Evolutionary conservation across 75 land plant species (phyloP), one percentile per base, ranked within the genome.

Genomic region (Gnetum montanum): DNA sequence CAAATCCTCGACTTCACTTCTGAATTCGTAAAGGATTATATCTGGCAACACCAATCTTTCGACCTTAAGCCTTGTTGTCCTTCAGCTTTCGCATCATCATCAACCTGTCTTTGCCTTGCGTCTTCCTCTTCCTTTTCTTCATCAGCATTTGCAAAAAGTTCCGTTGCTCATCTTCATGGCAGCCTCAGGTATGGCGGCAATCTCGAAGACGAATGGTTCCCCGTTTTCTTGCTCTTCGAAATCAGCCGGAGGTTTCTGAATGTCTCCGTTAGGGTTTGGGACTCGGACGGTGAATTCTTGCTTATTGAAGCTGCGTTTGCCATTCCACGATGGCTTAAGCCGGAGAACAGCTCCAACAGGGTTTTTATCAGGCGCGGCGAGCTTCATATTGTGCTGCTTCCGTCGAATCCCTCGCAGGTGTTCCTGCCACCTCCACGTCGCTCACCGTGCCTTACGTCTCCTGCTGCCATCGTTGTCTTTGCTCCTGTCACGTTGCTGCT

Each of bases 161-260:
- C 28, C 6, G 31, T 66, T 6, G 73, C 81, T 23, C 90, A 82
- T 66, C 77, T 95, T 41, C 72, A 65, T 43, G 99, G 99, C 40
- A 76, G 54, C 46, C 55, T 73, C 36, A 72, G 67, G 13, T 90
- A 62, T 55, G 99, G 96, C 22, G 96, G 90, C 66, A 82, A 86
- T 43, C 62, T 95, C 23, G 91, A 88, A 25, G 99, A 95, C 63
- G 99, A 95, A 60, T 95, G 99, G 99, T 90, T 95, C 64, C 70
- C 84, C 20, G 99, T 90, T 43, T 83, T 60, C 41, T 66, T 95
- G 27, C 63, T 90, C 34, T 76, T 68, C 66, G 59, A 66, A 15
- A 62, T 78, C 34, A 72, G 88, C 23, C 51, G 57, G 19, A 11
- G 34, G 0, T 70, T 83, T 49, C 75, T 67, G 22, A 18, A 15